A percentile compares a stretch with the other conserved stretches of the same genome.
phyloP scores from a whole-genome alignment of 495 filamentous ascomycete species.

The Daldinia concentrica region DNA sequence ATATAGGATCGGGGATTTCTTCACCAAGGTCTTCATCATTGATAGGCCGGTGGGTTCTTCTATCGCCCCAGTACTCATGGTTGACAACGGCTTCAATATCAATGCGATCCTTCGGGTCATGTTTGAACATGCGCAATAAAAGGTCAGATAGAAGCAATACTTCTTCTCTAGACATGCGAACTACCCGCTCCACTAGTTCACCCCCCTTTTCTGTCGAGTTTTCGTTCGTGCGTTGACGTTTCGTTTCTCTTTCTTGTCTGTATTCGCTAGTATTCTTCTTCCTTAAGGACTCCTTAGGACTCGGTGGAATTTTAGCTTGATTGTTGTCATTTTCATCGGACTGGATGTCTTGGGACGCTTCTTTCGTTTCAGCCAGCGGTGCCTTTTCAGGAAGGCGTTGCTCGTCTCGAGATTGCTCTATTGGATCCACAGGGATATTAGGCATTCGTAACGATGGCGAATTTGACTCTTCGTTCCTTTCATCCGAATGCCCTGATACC shows the following conservation, averaged over 20 bases:
- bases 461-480: not conserved
- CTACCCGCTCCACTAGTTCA: conserved; percentile 8
- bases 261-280: conserved; percentile 17
- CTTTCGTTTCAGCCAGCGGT: not conserved
- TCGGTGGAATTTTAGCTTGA: not conserved
- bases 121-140: conserved; percentile 31
- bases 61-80: conserved; percentile 28
- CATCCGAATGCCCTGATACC: not conserved
- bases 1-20: conserved; percentile 20
- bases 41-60: conserved; percentile 3
- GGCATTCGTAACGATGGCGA: not conserved
- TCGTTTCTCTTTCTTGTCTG: not conserved
- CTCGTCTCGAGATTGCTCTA: not conserved
- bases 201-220: not conserved
- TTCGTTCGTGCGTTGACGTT: conserved; percentile 9
- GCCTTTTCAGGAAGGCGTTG: not conserved
- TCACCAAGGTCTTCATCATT: conserved; percentile 2
- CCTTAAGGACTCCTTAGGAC: not conserved
- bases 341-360: not conserved
- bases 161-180: conserved; percentile 26
- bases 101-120: conserved; percentile 37
- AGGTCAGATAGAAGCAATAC: conserved; percentile 37
- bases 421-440: not conserved
- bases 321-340: not conserved
- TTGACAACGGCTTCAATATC: conserved; percentile 20